Evolutionary conservation across 768 basidiomycete genomes (phyloP).

Genomic region (Cystobasidium tubakii): DNA sequence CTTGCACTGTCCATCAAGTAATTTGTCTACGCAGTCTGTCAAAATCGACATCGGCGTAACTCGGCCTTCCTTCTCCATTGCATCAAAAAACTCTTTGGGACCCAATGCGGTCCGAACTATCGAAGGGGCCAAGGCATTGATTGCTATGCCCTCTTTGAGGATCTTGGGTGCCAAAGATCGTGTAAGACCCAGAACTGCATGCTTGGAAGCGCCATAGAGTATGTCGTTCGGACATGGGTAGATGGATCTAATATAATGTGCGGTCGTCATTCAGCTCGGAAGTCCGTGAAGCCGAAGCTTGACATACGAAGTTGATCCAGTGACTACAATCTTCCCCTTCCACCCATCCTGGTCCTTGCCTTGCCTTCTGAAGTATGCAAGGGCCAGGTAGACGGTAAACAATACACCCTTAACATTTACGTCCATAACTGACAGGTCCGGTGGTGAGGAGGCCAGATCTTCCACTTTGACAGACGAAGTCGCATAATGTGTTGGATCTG

Average conservation of each 20-base stretch:
- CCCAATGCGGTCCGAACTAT: not conserved
- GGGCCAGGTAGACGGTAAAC: conserved; percentile 23
- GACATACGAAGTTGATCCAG: conserved; percentile 18
- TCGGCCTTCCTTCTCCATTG: conserved; percentile 12
- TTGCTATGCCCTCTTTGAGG: conserved; percentile 14
- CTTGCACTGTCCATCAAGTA: not conserved
- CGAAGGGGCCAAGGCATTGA: conserved; percentile 16
- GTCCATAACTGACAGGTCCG: not conserved
- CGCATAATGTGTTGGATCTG: not conserved
- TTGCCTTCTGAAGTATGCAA: conserved; percentile 30
- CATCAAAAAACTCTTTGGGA: not conserved
- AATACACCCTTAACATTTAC: conserved; percentile 24
- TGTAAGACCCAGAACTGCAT: not conserved
- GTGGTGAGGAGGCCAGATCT: not conserved
- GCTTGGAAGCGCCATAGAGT: conserved; percentile 24
- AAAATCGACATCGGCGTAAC: conserved; percentile 15
- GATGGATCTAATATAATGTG: too few species aligned
- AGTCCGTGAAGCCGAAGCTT: too few species aligned
- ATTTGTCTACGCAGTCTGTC: not conserved
- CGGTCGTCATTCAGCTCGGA: too few species aligned
- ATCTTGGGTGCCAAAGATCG: conserved; percentile 5
- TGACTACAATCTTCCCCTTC: conserved; percentile 28
- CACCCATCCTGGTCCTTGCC: conserved; percentile 4
- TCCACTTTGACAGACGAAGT: not conserved
- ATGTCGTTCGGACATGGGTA: conserved; percentile 12